A percentile compares a stretch with the other conserved stretches of the same genome.
These are phyloP conservation scores for Wickerhamomyces sp. DNA, from an alignment of 1,139 yeast species.

Conservation along the genomic window DNA sequence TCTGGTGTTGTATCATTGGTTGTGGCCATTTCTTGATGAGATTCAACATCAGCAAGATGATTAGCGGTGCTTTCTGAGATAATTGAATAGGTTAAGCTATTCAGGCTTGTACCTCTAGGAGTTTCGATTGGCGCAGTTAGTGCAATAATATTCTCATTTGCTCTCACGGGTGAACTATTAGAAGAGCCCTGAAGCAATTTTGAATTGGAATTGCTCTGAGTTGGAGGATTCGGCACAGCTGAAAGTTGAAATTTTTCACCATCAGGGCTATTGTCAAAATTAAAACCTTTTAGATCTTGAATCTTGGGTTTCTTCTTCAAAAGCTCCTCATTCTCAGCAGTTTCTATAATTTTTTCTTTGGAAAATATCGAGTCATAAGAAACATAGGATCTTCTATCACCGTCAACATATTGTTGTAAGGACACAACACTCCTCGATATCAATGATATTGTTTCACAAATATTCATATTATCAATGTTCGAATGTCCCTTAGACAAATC, in stretches of 20 bases:
- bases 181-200: too few species aligned
- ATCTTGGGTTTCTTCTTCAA: slow-evolving; percentile 14
- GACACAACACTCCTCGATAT: slow-evolving; percentile 23
- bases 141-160: too few species aligned
- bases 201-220: too few species aligned
- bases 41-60: slow-evolving; percentile 1
- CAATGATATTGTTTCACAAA: slow-evolving; percentile 23
- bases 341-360: slow-evolving; percentile 2
- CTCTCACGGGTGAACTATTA: too few species aligned
- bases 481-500: slow-evolving; percentile 12
- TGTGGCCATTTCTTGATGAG: not conserved
- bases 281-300: slow-evolving; percentile 18
- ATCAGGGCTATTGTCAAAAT: slow-evolving; percentile 13
- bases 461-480: slow-evolving; percentile 25
- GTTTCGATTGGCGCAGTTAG: too few species aligned
- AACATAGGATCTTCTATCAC: slow-evolving; percentile 16
- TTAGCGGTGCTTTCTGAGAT: slow-evolving; percentile 22
- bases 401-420: slow-evolving; percentile 16
- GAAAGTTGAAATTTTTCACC: too few species aligned
- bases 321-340: slow-evolving; percentile 4
- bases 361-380: slow-evolving; percentile 20
- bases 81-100: slow-evolving; percentile 14
- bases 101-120: slow-evolving; percentile 4
- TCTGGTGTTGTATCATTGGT: slow-evolving; percentile 1
- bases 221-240: too few species aligned